Evolutionary conservation across 805 yeast species (phyloP).

Genomic region (Saccharomycopsis fermentans): DNA sequence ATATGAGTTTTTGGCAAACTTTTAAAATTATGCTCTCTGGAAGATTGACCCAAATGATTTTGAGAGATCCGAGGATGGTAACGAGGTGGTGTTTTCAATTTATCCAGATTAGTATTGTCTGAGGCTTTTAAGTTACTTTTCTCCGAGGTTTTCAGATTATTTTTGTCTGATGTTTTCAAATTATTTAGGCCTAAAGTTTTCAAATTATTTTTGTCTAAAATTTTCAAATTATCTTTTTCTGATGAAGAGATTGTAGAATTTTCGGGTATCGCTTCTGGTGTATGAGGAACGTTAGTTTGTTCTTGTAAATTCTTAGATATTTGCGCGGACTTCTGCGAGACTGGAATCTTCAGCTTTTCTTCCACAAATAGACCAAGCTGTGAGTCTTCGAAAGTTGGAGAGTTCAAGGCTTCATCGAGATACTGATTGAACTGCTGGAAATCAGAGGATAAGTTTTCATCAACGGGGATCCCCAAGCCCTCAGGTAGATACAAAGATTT

Average conservation of each 20-base stretch:
- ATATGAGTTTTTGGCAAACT: neutral
- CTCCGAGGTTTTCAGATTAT: too few species aligned
- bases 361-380: neutral
- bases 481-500: slow-evolving; percentile 1
- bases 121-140: too few species aligned
- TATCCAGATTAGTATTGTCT: neutral
- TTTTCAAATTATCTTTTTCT: neutral
- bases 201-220: too few species aligned
- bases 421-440: slow-evolving; percentile 10
- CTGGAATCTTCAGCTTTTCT: neutral
- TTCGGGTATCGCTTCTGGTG: too few species aligned
- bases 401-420: slow-evolving; percentile 3
- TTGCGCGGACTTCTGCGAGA: too few species aligned
- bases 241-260: neutral
- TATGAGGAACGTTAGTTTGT: too few species aligned
- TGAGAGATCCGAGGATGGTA: neutral
- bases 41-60: neutral
- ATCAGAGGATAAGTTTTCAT: neutral
- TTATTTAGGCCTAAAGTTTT: too few species aligned
- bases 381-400: neutral
- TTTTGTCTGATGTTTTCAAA: too few species aligned
- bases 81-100: neutral
- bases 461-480: neutral
- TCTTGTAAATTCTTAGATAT: too few species aligned
- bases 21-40: neutral